Conservation (phyloP, 2,329 filamentous ascomycete genomes). For the Paecilomyces fulvus region DNA sequence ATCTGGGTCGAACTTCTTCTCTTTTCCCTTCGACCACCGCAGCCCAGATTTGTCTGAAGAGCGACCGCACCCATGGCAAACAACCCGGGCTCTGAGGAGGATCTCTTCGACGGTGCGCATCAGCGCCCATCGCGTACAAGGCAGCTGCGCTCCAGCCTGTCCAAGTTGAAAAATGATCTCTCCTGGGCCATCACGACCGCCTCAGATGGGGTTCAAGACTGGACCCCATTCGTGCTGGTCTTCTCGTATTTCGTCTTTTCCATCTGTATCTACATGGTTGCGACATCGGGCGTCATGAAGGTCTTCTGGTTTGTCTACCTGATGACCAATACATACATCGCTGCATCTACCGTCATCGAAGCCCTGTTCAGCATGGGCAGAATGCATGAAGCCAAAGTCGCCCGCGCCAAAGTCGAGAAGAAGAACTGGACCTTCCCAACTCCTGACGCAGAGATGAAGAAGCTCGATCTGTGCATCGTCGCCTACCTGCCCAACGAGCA, state of each 20-base stretch:
- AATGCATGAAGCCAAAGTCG: constrained; percentile 27
- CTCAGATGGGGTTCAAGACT: constrained; percentile 19
- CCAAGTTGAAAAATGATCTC: constrained; percentile 4
- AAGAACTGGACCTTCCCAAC: constrained; percentile 36
- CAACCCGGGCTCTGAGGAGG: not conserved
- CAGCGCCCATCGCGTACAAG: constrained; percentile 1
- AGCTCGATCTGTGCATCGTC: constrained; percentile 41
- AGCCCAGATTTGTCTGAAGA: not conserved
- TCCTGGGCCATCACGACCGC: constrained; percentile 4
- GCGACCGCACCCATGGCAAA: not conserved
- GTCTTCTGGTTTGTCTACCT: constrained; percentile 40
- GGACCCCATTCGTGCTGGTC: constrained; percentile 36
- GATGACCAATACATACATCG: constrained; percentile 38
- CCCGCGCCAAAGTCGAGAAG: constrained; percentile 28
- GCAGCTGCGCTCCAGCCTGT: constrained; percentile 3
- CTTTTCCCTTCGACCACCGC: not conserved
- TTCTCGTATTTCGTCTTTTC: constrained; percentile 35
- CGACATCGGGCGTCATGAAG: constrained; percentile 24
- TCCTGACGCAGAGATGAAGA: constrained; percentile 30
- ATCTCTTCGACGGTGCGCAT: not conserved
- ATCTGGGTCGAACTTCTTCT: not conserved
- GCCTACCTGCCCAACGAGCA: constrained; percentile 45
- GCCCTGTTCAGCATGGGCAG: constrained; percentile 32
- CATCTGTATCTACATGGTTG: constrained; percentile 34
- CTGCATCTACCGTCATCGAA: constrained; percentile 34